phyloP scores from a whole-genome alignment of 2,329 filamentous ascomycete species.

The Trichoderma guizhouense region DNA sequence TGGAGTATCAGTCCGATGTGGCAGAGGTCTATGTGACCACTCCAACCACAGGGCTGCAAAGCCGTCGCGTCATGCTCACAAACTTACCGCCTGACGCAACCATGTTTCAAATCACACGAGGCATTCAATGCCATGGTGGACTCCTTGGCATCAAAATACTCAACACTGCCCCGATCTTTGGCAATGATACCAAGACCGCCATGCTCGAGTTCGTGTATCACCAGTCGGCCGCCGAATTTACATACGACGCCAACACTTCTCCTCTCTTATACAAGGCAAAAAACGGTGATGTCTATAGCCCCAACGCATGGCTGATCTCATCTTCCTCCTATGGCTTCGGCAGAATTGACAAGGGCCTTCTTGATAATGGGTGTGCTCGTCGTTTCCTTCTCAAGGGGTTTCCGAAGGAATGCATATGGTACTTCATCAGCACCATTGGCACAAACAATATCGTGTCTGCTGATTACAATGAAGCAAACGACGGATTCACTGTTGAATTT shows the following conservation, averaged over 20 bases:
- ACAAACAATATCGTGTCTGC: constrained; percentile 12
- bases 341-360: background rate
- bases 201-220: constrained; percentile 25
- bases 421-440: constrained; percentile 21
- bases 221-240: background rate
- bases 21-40: background rate
- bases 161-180: background rate
- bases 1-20: background rate
- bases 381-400: constrained; percentile 22
- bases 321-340: constrained; percentile 16
- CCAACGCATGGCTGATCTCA: constrained; percentile 16
- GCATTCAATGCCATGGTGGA: constrained; percentile 20
- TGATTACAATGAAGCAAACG: background rate
- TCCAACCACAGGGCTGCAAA: background rate
- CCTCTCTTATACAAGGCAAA: background rate
- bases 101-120: constrained; percentile 40
- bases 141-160: constrained; percentile 18
- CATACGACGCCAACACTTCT: fast-evolving
- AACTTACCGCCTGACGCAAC: constrained; percentile 26
- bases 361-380: background rate
- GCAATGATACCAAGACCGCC: background rate
- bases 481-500: constrained; percentile 24
- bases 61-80: constrained; percentile 25
- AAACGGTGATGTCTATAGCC: background rate
- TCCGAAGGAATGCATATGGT: constrained; percentile 24